Evolutionary conservation across 495 filamentous ascomycete genomes (phyloP), one percentile per base, ranked within the genome.

Genomic region (Chaetomium cochliodes): DNA sequence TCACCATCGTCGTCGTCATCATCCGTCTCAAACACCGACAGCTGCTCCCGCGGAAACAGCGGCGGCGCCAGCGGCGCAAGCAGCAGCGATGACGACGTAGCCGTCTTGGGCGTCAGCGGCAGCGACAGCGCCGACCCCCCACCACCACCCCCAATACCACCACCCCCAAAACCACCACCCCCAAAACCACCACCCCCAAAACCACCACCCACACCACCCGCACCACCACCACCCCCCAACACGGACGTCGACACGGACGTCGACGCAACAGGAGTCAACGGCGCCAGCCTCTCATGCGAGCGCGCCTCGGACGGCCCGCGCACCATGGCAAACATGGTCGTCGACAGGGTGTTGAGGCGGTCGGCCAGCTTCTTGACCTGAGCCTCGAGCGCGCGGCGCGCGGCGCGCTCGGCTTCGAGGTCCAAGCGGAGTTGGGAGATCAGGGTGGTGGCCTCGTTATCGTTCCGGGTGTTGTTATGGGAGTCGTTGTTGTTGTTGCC

Each of bases 391-490:
- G 74, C 74, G 22, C 76, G 78, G 2, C 83, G 79, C 11, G 80
- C 79, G 5, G 78, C 73, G 58, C 80, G 79, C 66, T 86, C 83
- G 20, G 71, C 63, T 26, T 82, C 79, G 20, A 86, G 79, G 65
- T 86, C 83, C 23, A 70, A 60, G 30, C 81, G 75, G 20, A 86
- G 78, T 51, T 82, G 72, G n/a, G 77, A 69, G 28, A 75, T 68
- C 11, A 82, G 4, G 9, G 39, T 15, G 8, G 39, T 41, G 5
- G 68, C 63, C 1, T 72, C 73, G 5, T 41, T n/a, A n/a, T n/a
- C n/a, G n/a, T n/a, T n/a, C n/a, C n/a, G n/a, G n/a, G n/a, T n/a
- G n/a, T n/a, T n/a, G n/a, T n/a, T n/a, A n/a, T n/a, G n/a, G n/a
- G n/a, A n/a, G n/a, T n/a, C n/a, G n/a, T n/a, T n/a, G n/a, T n/a